Evolutionary conservation across 129 eudicot genomes (phyloP), one percentile per base, ranked within the genome.

Genomic region (Glebionis coronaria): DNA sequence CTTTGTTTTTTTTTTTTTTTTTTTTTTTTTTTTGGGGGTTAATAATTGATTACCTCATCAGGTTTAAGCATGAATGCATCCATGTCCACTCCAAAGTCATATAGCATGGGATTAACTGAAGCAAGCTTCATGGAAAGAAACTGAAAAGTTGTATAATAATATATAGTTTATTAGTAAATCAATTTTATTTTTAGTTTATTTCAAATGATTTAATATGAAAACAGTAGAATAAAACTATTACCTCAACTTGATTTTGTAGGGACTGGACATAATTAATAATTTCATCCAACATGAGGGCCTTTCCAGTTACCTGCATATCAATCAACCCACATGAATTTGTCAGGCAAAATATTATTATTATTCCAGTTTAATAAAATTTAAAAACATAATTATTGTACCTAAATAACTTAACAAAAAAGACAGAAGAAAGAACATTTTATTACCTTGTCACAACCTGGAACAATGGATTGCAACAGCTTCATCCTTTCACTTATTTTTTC

Each of bases 391-490:
- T 29, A 28, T 53, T 25, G 18, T 16, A 23, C 27, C 8, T 28
- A 45, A 45, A 23, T 23, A 4, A 18, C 0, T 50, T 40, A 51
- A 7, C n/a, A 60, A 38, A n/a, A 74, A 27, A 52, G 70, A 66
- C 66, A 73, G 56, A 51, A 73, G 38, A 1, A 67, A 73, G 65
- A 62, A 76, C 55, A 67, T 35, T 35, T 35, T 6, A 4, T 79
- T 80, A 91, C 97, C 98, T 92, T 92, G 86, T 92, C 95, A 84
- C 98, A 92, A 56, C 98, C 96, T 69, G 98, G 98, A 69, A 92
- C 98, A 78, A 92, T 84, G 56, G 86, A 82, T 82, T 92, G 98
- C 78, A 92, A 66, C 57, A 68, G 65, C 79, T 84, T 92, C 98
- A 92, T 92, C 81, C 96, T 92, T 77, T 92, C 95, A 82, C 98